Evolutionary conservation across 2,329 filamentous ascomycete genomes (phyloP), one percentile per base, ranked within the genome.

Genomic region (Hymenoscyphus scutula): DNA sequence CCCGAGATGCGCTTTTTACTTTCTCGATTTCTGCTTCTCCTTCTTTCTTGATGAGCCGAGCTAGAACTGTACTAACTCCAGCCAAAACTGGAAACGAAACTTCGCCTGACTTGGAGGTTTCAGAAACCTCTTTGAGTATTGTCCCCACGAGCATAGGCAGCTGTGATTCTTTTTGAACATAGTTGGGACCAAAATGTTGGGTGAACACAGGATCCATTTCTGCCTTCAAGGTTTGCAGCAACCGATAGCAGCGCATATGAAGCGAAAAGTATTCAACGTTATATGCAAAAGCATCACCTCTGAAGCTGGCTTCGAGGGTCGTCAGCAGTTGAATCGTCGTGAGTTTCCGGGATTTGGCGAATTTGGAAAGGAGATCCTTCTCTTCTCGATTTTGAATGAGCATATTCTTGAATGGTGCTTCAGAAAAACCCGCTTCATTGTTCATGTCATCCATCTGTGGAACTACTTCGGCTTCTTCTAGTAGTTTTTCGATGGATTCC

Each of bases 261-360:
- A 62, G 54, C 17, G 54, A 53, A 15, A 62, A 58, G 25, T 62
- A 62, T 29, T 62, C 29, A 23, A 62, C 54, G 13, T 58, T 58
- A 38, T 29, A 37, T 37, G 45, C 17, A 29, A 58, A 58, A 2
- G 60, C 1, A 25, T 62, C 60, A 15, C 53, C 11, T 3, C 0
- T 6, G 38, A 62, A 54, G 19, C 27, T 53, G 5, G 30, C 23
- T 29, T 58, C 60, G 1, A 62, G 54, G 11, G 54, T 30, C 2
- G 10, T 58, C 4, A 57, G 27, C 23, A 62, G 41, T 32, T 57
- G 55, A 30, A 53, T 53, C 15, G 34, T 62, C 17, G 60, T 53
- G 29, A 58, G 45, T 56, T 56, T 53, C 1, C 25, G 45, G 2
- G 48, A 38, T 32, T 53, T 60, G 13, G 45, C 19, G 3, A 38